Percentiles rank a stretch among this genome's conserved stretches.
These are phyloP conservation scores for Artemisia annua DNA, from an alignment of 129 eudicot species.

Conservation along the genomic window DNA sequence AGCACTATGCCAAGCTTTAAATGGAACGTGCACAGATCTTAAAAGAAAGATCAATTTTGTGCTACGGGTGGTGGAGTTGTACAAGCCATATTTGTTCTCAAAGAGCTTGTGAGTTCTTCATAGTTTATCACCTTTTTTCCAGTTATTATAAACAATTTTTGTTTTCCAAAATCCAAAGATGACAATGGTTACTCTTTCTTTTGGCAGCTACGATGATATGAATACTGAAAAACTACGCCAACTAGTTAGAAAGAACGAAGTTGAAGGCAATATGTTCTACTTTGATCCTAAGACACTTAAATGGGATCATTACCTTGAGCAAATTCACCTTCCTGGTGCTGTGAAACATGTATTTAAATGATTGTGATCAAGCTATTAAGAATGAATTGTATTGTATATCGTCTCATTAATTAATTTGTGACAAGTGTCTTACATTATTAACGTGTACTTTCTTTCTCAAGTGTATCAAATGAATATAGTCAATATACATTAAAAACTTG, in stretches of 20 bases:
- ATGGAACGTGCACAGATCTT: conserved; percentile 21
- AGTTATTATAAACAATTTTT: neutral
- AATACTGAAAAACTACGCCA: conserved; percentile 70
- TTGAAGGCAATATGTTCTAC: conserved; percentile 52
- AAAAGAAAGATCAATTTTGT: conserved; percentile 38
- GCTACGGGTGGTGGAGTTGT: conserved; percentile 45
- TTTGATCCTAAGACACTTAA: conserved; percentile 69
- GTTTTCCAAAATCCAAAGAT: neutral
- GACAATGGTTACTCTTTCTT: neutral
- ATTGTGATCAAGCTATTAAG: conserved; percentile 4
- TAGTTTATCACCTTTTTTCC: neutral
- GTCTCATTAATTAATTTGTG: conserved; percentile 1
- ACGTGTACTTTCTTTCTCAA: neutral
- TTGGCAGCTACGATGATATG: conserved; percentile 71
- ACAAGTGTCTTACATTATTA: conserved; percentile 18
- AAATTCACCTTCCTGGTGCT: conserved; percentile 67
- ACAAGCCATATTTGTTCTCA: conserved; percentile 56
- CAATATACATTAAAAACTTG: no score
- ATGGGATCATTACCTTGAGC: conserved; percentile 72
- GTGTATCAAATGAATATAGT: conserved; percentile 3
- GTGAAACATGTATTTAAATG: conserved; percentile 77
- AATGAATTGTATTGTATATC: neutral
- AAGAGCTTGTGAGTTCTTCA: conserved; percentile 47
- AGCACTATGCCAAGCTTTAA: conserved; percentile 33
- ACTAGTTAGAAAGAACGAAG: conserved; percentile 42